Evolutionary conservation across 1,284 basidiomycete genomes (phyloP).

Genomic region (Puccinia horiana): DNA sequence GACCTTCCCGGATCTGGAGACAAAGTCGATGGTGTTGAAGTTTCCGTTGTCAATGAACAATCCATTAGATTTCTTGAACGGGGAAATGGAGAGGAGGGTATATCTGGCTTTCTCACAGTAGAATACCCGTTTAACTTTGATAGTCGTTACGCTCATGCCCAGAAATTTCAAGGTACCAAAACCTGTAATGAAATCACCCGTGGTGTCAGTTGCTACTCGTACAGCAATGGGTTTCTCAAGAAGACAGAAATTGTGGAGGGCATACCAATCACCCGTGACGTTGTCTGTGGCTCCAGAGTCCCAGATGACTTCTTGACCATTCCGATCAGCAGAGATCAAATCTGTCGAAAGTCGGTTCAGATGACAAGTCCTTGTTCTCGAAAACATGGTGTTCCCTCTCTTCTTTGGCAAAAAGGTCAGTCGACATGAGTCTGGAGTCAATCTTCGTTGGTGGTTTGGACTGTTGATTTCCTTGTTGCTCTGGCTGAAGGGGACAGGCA

Average conservation of each 20-base stretch:
- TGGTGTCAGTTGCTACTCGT: constrained; percentile 1
- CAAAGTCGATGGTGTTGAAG: not conserved
- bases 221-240: not conserved
- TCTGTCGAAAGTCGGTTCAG: not conserved
- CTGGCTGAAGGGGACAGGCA: not conserved
- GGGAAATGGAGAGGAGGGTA: not conserved
- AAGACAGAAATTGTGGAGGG: not conserved
- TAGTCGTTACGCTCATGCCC: not conserved
- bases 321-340: not conserved
- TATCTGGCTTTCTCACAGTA: constrained; percentile 8
- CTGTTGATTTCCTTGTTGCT: not conserved
- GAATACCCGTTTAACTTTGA: not conserved
- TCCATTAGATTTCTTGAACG: not conserved
- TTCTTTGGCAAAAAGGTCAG: not conserved
- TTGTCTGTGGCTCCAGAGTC: constrained; percentile 5
- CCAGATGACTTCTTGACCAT: not conserved
- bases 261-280: not conserved
- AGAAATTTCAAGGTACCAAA: not conserved
- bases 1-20: not conserved
- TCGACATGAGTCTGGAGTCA: not conserved
- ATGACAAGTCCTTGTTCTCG: not conserved
- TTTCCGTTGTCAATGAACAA: not conserved
- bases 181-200: not conserved
- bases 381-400: not conserved
- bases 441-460: not conserved